Base-by-base conservation (phyloP, 306 rosid species). In the Arachis hypogaea region DNA sequence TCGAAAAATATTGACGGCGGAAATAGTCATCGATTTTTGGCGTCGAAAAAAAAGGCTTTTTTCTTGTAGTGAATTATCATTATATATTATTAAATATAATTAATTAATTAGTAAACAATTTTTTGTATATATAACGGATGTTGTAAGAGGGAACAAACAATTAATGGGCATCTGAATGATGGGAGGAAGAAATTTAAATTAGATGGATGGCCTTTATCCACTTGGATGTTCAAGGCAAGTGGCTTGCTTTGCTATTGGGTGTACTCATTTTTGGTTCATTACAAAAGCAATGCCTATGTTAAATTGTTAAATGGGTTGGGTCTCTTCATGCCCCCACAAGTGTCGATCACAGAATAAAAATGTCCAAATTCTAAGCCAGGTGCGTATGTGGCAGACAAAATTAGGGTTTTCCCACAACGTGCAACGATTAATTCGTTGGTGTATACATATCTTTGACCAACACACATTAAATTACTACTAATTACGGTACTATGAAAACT, bases 301-400 rank as follows among this genome's bases (percentile, higher is more conserved):
- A 33, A 33, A 33, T 33, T 33, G 4, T 33, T 33, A 79, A 64
- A 71, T 82, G 88, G 88, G 58, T 68, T 30, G 80, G 67, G 84
- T 85, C 88, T 63, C 83, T 85, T 82, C 86, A 59, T 85, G 88
- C 73, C 78, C 88, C 85, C 77, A 81, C 88, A 78, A 50, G 55
- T 51, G 71, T 83, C 72, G 73, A 57, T 79, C 82, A 49, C 46
- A 62, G 16, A 57, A 33, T 33, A 33, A 33, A 2, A 33, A 29
- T 62, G 74, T 63, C 43, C 65, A 47, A 70, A 41, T 57, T 43
- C 11, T 71, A 60, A 55, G 74, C 59, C 36, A 60, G 69, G 29
- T n/a, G 81, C 74, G 81, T 82, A 52, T 76, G 85, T 85, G 88
- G 88, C 88, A 75, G 88, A 85, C 88, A 85, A 58, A 71, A 78